phyloP scores from a whole-genome alignment of 306 rosid genomes.

The Prinsepia uniflora region DNA sequence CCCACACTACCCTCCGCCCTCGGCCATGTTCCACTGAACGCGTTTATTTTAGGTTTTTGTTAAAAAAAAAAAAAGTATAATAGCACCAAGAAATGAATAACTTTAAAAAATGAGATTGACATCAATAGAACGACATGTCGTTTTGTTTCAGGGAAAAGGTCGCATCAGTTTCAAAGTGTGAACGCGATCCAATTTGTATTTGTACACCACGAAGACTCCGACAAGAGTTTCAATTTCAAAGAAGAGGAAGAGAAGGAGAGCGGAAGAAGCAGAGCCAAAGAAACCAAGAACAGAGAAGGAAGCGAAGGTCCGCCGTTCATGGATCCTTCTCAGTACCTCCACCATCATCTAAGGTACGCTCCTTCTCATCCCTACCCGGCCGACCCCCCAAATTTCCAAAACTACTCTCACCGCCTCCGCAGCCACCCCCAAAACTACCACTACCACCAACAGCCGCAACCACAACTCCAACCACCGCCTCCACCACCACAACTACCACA shows the following conservation, averaged over 20 bases:
- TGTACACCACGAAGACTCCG: not conserved
- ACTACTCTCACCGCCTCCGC: slow-evolving; percentile 16
- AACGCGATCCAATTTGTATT: not conserved
- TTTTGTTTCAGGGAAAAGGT: not conserved
- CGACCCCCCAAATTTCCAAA: slow-evolving; percentile 13
- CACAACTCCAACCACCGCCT: slow-evolving; percentile 22
- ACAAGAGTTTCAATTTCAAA: not conserved
- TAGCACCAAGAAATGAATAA: no score
- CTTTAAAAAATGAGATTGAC: not conserved
- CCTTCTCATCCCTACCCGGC: slow-evolving; percentile 1
- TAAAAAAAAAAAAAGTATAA: no score
- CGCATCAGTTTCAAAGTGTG: not conserved
- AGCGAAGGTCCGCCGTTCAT: not conserved
- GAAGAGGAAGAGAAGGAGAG: not conserved
- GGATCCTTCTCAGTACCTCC: slow-evolving; percentile 19
- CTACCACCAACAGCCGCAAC: not conserved
- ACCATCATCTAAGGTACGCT: slow-evolving; percentile 20
- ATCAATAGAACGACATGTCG: not conserved
- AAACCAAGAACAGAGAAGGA: not conserved
- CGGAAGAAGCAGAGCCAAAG: not conserved
- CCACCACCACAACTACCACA: slow-evolving; percentile 24
- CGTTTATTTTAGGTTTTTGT: no score
- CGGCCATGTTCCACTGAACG: no score
- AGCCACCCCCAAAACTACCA: slow-evolving; percentile 11
- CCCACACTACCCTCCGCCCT: no score